Base-by-base conservation (phyloP, 2,329 filamentous ascomycete genomes). In the Coleophoma cylindrospora region DNA sequence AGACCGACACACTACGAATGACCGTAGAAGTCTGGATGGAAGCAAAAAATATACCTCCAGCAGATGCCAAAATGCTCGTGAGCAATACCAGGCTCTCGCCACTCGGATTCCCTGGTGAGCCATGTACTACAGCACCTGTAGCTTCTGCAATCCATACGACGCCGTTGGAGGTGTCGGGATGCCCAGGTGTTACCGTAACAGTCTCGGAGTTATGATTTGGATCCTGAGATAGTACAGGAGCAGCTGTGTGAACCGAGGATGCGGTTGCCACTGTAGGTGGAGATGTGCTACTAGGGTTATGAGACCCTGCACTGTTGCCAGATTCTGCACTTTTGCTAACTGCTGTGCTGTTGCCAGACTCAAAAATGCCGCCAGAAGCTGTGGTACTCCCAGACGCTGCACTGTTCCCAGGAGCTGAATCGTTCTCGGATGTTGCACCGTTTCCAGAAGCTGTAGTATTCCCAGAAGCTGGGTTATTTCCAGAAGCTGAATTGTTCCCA, bases 1-100 rank as follows among this genome's bases (percentile, higher is more conserved):
- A 54, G 2, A 69, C 64, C 6, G 55, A 53, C 34, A 68, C 62
- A 22, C 51, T 56, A 8, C 56, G 47, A 9, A 45, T 43, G 1
- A 61, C 52, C 8, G 51, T 51, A 4, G 56, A 56, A 32, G 55
- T 56, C 12, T 34, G 48, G n/a, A 53, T 40, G n/a, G 53, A 40
- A n/a, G 37, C 45, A 27, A 51, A 47, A 17, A 40, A 45, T 34
- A 51, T 50, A 14, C 40, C 49, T 15, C 21, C 47, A 12, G 34
- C 13, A 48, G 47, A 41, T 34, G 34, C 33, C 15, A 17, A n/a
- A 12, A 27, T 34, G 34, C 27, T 37, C 1, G 47, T 38, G n/a
- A 33, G 9, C n/a, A 34, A 37, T 21, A 38, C 34, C 8, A 44
- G 10, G 15, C 19, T 44, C 10, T 15, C 41, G n/a, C n/a, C n/a